Percentiles rank a stretch among this genome's conserved stretches.
Evolutionary conservation across 1,284 basidiomycete species (phyloP).

Genomic region (Peniophora sp.): DNA sequence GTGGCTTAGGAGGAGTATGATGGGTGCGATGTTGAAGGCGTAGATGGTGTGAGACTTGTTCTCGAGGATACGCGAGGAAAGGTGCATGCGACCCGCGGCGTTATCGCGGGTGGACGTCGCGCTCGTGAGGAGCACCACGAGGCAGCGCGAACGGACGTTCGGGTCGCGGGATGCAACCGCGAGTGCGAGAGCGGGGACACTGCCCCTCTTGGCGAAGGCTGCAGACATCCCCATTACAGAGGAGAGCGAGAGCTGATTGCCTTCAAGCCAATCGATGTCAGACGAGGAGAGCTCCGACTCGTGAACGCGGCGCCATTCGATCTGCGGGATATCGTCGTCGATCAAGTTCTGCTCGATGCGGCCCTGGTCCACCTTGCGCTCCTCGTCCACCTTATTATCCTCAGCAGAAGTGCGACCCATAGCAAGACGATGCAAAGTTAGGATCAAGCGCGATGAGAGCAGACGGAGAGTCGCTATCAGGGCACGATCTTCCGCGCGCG

Average conservation of each 20-base stretch:
- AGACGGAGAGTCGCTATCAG: too few species aligned
- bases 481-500: too few species aligned
- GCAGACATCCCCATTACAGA: conserved; percentile 21
- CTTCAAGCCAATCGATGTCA: conserved; percentile 14
- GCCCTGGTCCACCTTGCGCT: neutral
- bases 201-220: conserved; percentile 17
- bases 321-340: conserved; percentile 13
- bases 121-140: conserved; percentile 13
- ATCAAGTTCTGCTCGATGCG: conserved; percentile 18
- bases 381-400: too few species aligned
- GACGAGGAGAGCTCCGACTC: conserved; percentile 14
- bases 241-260: conserved; percentile 9
- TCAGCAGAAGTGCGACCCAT: neutral
- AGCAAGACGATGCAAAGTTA: neutral
- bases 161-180: neutral
- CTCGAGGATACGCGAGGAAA: conserved; percentile 19
- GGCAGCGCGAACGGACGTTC: conserved; percentile 11
- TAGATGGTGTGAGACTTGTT: conserved; percentile 19
- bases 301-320: conserved; percentile 12
- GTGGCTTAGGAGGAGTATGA: conserved; percentile 32
- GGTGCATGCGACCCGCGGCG: conserved; percentile 13
- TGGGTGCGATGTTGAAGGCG: conserved; percentile 36
- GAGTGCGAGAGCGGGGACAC: conserved; percentile 19
- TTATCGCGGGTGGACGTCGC: conserved; percentile 6
- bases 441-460: too few species aligned